A percentile compares a stretch with the other conserved stretches of the same genome.
Evolutionary conservation across 148 eudicot species (phyloP).

Genomic region (Pharnaceum exiguum): DNA sequence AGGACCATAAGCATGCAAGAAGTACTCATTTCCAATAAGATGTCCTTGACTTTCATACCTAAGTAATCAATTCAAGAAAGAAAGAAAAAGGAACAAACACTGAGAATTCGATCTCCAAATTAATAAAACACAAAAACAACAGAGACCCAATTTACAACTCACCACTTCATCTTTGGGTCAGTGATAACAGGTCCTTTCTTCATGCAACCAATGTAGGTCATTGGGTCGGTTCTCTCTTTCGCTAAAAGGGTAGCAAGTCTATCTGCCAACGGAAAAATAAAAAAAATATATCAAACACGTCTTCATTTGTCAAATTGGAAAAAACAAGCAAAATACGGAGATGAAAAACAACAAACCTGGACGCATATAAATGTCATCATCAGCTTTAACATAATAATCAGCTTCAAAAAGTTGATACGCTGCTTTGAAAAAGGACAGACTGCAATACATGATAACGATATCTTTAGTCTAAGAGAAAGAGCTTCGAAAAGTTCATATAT

Average conservation of each 20-base stretch:
- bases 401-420: slow-evolving; percentile 64
- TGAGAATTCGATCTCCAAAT: slow-evolving; percentile 2
- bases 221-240: slow-evolving; percentile 50
- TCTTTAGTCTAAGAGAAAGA: neutral
- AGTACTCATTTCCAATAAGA: slow-evolving; percentile 60
- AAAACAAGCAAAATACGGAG: neutral
- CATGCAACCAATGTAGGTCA: slow-evolving; percentile 74
- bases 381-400: slow-evolving; percentile 68
- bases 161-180: slow-evolving; percentile 75
- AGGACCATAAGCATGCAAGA: slow-evolving; percentile 78
- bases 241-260: slow-evolving; percentile 67
- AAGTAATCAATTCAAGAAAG: slow-evolving; percentile 2
- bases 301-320: neutral
- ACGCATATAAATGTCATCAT: slow-evolving; percentile 66
- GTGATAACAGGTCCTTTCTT: slow-evolving; percentile 79
- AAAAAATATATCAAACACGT: neutral
- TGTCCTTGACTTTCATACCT: slow-evolving; percentile 60
- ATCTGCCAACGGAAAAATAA: slow-evolving; percentile 26
- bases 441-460: slow-evolving; percentile 20
- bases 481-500: neutral
- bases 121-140: neutral
- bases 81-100: neutral
- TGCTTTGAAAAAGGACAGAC: slow-evolving; percentile 69
- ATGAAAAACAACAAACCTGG: slow-evolving; percentile 38
- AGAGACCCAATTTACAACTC: neutral